These are phyloP conservation scores for Corrigiola litoralis DNA, from an alignment of 179 eudicot species.

Conservation along the genomic window DNA sequence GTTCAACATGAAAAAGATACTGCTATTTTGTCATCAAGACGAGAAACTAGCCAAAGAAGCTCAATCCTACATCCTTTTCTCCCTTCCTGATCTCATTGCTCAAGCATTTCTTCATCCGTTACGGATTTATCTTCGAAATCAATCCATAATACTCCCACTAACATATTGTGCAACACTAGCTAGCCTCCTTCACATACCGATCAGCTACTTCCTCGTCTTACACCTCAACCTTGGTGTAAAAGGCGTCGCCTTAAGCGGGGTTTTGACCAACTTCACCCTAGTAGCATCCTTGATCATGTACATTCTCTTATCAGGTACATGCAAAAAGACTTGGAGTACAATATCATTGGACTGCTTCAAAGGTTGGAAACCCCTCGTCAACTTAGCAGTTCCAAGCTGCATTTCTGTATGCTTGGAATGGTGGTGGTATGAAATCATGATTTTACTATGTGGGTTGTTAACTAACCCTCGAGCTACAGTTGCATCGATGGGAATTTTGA, in stretches of 20 bases:
- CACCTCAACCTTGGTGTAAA: slow-evolving; percentile 44
- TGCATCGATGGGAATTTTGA: slow-evolving; percentile 81
- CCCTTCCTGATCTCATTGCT: slow-evolving; percentile 59
- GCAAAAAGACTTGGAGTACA: slow-evolving; percentile 62
- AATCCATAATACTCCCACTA: slow-evolving; percentile 62
- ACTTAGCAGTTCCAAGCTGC: slow-evolving; percentile 78
- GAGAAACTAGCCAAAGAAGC: slow-evolving; percentile 46
- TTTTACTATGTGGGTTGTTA: slow-evolving; percentile 62
- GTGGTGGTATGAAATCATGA: slow-evolving; percentile 99
- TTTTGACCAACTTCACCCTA: slow-evolving; percentile 55
- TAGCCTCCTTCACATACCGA: slow-evolving; percentile 53
- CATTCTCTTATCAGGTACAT: slow-evolving; percentile 45
- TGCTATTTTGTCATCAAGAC: slow-evolving; percentile 52
- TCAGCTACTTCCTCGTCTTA: slow-evolving; percentile 52
- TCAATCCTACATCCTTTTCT: slow-evolving; percentile 42
- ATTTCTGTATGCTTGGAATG: slow-evolving; percentile 85
- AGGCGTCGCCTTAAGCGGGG: slow-evolving; percentile 69
- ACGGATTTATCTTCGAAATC: slow-evolving; percentile 64
- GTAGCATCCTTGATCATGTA: slow-evolving; percentile 47
- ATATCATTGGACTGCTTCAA: slow-evolving; percentile 49
- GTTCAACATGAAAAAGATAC: slow-evolving; percentile 56
- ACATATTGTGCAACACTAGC: slow-evolving; percentile 52
- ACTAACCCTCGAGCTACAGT: slow-evolving; percentile 61
- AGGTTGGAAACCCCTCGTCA: slow-evolving; percentile 54
- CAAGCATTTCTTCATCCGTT: slow-evolving; percentile 62